phyloP scores from a whole-genome alignment of 2,329 filamentous ascomycete species.

The Ilyonectria mors-panacis region DNA sequence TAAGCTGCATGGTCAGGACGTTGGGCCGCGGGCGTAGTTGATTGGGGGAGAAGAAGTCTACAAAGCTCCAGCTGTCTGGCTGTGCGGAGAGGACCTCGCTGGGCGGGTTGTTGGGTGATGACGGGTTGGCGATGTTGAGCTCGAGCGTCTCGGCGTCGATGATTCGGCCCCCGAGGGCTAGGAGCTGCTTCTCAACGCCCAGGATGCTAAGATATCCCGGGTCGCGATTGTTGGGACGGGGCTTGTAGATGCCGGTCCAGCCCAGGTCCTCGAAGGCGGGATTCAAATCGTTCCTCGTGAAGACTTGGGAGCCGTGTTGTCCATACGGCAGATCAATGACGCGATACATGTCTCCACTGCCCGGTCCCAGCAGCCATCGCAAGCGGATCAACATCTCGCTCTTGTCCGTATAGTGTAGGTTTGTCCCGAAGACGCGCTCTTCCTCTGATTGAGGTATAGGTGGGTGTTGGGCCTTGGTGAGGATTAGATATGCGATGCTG shows the following conservation, averaged over 20 bases:
- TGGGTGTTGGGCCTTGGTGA: constrained; percentile 29
- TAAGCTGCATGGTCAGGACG: constrained; percentile 37
- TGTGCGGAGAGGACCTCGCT: constrained; percentile 27
- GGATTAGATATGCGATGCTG: constrained; percentile 40
- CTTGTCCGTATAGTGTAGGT: constrained; percentile 33
- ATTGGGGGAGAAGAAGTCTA: constrained; percentile 45
- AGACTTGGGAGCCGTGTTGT: constrained; percentile 43
- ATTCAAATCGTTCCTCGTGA: constrained; percentile 39
- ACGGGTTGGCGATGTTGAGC: constrained; percentile 36
- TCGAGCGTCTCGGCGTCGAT: constrained; percentile 44
- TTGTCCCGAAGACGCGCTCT: constrained; percentile 39
- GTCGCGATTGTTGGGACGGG: constrained; percentile 20
- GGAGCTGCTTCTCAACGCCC: constrained; percentile 46
- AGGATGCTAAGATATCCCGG: constrained; percentile 41
- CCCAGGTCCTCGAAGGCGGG: constrained; percentile 38
- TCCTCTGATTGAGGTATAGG: constrained; percentile 26
- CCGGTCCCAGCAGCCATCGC: constrained; percentile 44
- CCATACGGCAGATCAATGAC: constrained; percentile 47
- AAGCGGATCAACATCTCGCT: constrained; percentile 45
- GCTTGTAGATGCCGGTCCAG: constrained; percentile 38
- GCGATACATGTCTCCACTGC: constrained; percentile 40
- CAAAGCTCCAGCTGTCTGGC: constrained; percentile 48
- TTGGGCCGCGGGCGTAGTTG: constrained; percentile 28
- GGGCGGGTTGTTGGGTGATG: constrained; percentile 7
- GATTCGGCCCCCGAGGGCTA: constrained; percentile 43